Evolutionary conservation across 1,139 yeast genomes (phyloP), one percentile per base, ranked within the genome.

Genomic region (Lodderomyces margitis): DNA sequence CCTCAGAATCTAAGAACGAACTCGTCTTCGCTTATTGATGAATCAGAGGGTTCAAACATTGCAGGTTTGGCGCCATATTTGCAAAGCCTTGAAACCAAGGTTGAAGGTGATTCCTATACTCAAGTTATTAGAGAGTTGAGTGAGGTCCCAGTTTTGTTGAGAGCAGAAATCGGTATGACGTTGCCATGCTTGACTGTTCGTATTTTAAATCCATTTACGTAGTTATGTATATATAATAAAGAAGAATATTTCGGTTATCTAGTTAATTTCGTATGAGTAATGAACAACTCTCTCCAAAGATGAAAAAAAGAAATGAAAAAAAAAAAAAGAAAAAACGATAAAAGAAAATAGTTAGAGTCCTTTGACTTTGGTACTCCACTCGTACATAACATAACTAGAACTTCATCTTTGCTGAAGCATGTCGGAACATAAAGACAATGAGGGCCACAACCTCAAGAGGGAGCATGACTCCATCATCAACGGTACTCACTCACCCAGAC

Each of bases 151-250:
- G 82, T 92, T 16, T 70, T 92, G 48, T 70, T 92, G 48, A 76
- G 97, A 52, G 95, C 97, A 0, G 98, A 91, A 61, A 80, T 89
- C 42, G 97, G 96, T 40, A 88, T 87, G 91, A 89, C 95, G 1
- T 74, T 92, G 45, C 98, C 98, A 12, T 91, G 98, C 61, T 75
- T 92, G 57, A 87, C 97, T 3, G 96, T 92, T 10, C 80, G 96
- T 56, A 85, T 92, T n/a, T 72, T 91, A 56, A 92, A 92, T 56
- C 98, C 98, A 28, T 92, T 89, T 62, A 61, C 68, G 40, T 30
- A 36, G 38, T 25, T 34, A 23, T 28, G 32, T 28, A 15, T 28
- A 28, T 24, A 34, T 23, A 21, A 21, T n/a, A 12, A 21, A n/a
- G 15, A 23, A 15, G 14, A 34, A 34, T 10, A 23, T 30, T 37